Evolutionary conservation across 2,329 filamentous ascomycete species (phyloP).

Genomic region (Aschersonia sp.): DNA sequence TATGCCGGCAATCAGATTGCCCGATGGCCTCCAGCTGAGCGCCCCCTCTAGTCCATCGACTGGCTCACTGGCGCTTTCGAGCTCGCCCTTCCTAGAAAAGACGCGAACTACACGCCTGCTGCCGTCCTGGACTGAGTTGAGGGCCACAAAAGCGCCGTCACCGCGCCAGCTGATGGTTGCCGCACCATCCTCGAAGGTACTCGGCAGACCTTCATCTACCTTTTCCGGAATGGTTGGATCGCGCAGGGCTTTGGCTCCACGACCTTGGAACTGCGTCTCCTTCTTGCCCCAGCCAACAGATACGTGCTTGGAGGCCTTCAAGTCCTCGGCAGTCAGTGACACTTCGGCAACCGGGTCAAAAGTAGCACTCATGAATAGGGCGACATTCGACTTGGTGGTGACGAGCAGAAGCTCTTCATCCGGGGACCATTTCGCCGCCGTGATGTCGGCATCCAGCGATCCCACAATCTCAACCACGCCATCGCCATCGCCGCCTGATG

Average conservation of each 20-base stretch:
- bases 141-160: constrained; percentile 78
- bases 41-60: constrained; percentile 81
- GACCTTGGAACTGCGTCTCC: constrained; percentile 94
- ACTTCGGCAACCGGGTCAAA: constrained; percentile 76
- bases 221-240: constrained; percentile 93
- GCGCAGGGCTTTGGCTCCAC: constrained; percentile 68
- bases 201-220: constrained; percentile 70
- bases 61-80: constrained; percentile 90
- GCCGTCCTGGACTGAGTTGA: constrained; percentile 62
- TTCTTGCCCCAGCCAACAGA: constrained; percentile 97
- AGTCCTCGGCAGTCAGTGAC: constrained; percentile 57
- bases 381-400: constrained; percentile 61
- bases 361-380: constrained; percentile 83
- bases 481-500: constrained; percentile 19
- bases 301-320: constrained; percentile 82
- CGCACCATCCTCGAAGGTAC: constrained; percentile 54
- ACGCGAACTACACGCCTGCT: constrained; percentile 71
- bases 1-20: constrained; percentile 80
- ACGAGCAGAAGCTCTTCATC: constrained; percentile 85
- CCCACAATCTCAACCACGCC: constrained; percentile 89
- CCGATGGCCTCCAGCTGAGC: constrained; percentile 81
- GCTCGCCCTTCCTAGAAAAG: constrained; percentile 75
- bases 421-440: constrained; percentile 81
- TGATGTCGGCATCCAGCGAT: constrained; percentile 83
- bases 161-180: constrained; percentile 82